phyloP scores from a whole-genome alignment of 2,329 filamentous ascomycete species.

The Rosellinia necatrix region DNA sequence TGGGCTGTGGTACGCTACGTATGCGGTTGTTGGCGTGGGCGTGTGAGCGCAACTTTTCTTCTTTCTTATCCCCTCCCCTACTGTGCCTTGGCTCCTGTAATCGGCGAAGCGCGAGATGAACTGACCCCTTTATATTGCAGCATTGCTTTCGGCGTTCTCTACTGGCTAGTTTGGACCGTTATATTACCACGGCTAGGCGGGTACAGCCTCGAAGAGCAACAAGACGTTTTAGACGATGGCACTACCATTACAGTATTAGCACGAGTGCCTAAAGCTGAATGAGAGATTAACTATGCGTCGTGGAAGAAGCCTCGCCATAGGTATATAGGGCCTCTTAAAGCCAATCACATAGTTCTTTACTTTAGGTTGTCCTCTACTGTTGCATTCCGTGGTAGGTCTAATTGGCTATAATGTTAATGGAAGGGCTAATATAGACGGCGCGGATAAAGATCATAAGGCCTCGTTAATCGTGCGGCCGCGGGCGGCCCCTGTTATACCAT shows the following conservation, averaged over 20 bases:
- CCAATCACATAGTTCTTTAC: background rate
- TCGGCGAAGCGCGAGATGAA: background rate
- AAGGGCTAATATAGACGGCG: background rate
- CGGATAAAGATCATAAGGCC: too few species aligned
- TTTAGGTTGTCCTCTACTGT: background rate
- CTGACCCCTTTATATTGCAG: slow-evolving; percentile 42
- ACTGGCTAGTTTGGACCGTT: slow-evolving; percentile 72
- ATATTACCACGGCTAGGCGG: slow-evolving; percentile 62
- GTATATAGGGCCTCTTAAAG: background rate
- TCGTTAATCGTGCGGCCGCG: too few species aligned
- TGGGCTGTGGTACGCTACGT: slow-evolving; percentile 58
- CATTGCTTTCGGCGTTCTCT: slow-evolving; percentile 61
- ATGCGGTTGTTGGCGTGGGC: slow-evolving; percentile 56
- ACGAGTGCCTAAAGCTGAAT: slow-evolving; percentile 37
- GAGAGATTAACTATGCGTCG: background rate
- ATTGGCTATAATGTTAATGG: background rate
- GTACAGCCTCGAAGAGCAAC: slow-evolving; percentile 66
- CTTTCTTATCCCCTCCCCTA: background rate
- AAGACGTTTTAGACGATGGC: slow-evolving; percentile 65
- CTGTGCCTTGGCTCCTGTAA: too few species aligned
- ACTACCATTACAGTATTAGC: slow-evolving; percentile 66
- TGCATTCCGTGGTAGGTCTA: background rate
- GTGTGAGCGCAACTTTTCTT: slow-evolving; percentile 50
- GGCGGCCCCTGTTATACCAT: too few species aligned
- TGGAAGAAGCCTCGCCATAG: background rate